Base-by-base conservation (phyloP, 257 asterid species). In the Eustoma russellianum region DNA sequence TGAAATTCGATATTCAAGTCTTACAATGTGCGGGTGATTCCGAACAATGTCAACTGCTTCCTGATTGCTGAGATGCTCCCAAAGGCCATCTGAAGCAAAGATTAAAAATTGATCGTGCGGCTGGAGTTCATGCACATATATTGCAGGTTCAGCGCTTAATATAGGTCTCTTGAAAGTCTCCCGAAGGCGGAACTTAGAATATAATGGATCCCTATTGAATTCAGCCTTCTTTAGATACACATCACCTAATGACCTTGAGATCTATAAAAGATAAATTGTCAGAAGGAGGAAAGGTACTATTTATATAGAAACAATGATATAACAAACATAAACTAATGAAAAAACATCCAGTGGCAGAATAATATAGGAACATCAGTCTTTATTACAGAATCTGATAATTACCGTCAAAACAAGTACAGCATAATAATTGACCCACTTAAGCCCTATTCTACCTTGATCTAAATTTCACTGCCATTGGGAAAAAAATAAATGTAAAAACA, bases 31-130 rank as follows among this genome's bases (percentile, higher is more conserved):
- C 33, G 82, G 70, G 33, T 66, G 54, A 41, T 72, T 69, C 52
- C 66, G 82, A 50, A 76, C 82, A n/a, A 76, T 76, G 57, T 69
- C 79, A 48, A 76, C 77, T 2, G 82, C 82, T 46, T 76, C 83
- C 62, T 77, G 83, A 55, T 77, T 70, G 77, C 59, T 66, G 17
- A 77, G 75, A 66, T 77, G 83, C 52, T 77, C 83, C 83, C 83
- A 77, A 19, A 77, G 79, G 46, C 83, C 83, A 50, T 77, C 83
- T 15, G 83, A 77, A 46, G 83, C 83, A 67, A 77, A 57, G 59
- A 77, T 77, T 59, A 77, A 73, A 47, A 77, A 77, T 40, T 73
- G 74, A 56, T 77, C 83, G 5, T 73, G 56, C 33, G 77, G 73
- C 56, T 70, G 70, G 41, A 77, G 77, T 68, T 73, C 75, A 17